Conservation (phyloP, 2,329 filamentous ascomycete genomes). For the Fusarium sp. region DNA sequence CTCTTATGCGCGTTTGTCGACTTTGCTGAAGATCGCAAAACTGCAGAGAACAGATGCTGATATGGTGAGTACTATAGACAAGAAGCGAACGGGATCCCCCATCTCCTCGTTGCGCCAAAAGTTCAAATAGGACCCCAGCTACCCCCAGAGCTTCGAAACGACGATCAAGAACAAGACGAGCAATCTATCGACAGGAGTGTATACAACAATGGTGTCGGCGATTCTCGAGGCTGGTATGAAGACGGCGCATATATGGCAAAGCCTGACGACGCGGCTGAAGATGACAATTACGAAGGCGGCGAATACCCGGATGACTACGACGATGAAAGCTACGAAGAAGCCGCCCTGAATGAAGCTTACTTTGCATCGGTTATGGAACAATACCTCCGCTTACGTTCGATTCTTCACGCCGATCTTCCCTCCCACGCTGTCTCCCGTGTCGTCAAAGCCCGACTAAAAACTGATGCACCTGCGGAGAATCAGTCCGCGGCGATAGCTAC, state of each 20-base stretch:
- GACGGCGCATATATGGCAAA: constrained; percentile 82
- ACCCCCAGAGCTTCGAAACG: constrained; percentile 48
- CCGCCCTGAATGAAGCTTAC: constrained; percentile 70
- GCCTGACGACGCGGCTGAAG: constrained; percentile 51
- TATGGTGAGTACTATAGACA: constrained; percentile 68
- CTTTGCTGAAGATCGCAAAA: constrained; percentile 43
- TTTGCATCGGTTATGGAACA: constrained; percentile 71
- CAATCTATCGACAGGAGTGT: constrained; percentile 52
- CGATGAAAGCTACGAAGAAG: constrained; percentile 36
- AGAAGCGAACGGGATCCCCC: constrained; percentile 78
- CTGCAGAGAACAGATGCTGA: constrained; percentile 51
- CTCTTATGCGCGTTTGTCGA: neutral
- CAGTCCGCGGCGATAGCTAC: constrained; percentile 58
- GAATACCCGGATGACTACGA: constrained; percentile 39
- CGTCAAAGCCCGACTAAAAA: constrained; percentile 60
- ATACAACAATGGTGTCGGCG: constrained; percentile 60
- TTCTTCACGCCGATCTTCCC: constrained; percentile 66
- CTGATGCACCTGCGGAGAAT: constrained; percentile 64
- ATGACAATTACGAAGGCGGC: constrained; percentile 42
- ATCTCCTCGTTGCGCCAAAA: constrained; percentile 72
- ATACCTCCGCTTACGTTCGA: constrained; percentile 71
- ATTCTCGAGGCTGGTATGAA: constrained; percentile 72
- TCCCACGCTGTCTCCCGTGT: constrained; percentile 62
- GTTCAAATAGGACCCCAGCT: constrained; percentile 62
- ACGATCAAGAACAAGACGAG: constrained; percentile 41